Conservation (phyloP, 495 filamentous ascomycete species). For the Penicillium angulare region DNA sequence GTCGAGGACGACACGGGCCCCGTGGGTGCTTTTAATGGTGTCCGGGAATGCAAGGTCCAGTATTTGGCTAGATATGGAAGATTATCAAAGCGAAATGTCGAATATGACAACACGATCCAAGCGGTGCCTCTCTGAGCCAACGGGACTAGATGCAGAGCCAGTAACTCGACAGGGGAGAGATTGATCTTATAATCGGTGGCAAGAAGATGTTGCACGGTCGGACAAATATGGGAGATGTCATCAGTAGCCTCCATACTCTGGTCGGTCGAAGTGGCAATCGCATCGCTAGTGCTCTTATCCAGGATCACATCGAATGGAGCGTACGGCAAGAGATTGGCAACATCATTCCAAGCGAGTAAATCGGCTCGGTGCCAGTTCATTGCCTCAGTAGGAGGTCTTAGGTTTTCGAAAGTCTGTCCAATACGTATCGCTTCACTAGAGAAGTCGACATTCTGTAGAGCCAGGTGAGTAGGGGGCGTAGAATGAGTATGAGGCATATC, state of each 20-base stretch:
- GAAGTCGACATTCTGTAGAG: constrained; percentile 41
- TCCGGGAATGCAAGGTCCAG: constrained; percentile 37
- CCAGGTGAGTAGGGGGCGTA: not conserved
- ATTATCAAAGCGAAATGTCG: constrained; percentile 35
- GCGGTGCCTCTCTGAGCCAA: constrained; percentile 30
- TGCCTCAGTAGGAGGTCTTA: constrained; percentile 14
- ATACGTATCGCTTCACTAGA: constrained; percentile 43
- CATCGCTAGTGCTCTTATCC: constrained; percentile 46
- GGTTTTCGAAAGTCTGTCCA: constrained; percentile 26
- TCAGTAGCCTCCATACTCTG: constrained; percentile 11
- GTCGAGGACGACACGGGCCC: constrained; percentile 31
- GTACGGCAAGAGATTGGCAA: constrained; percentile 22
- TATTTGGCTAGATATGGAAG: constrained; percentile 19
- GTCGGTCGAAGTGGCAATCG: constrained; percentile 34
- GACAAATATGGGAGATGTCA: constrained; percentile 18
- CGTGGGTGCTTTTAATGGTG: constrained; percentile 36
- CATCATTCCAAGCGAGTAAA: constrained; percentile 35
- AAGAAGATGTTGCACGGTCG: constrained; percentile 20
- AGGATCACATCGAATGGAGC: constrained; percentile 40
- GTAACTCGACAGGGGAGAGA: constrained; percentile 35
- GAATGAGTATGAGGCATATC: not conserved
- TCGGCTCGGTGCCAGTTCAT: constrained; percentile 41
- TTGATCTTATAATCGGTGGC: constrained; percentile 2
- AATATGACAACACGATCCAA: constrained; percentile 42
- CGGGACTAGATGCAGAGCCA: constrained; percentile 36